Conservation (phyloP, 306 rosid genomes). For the Cyclanthera cordifolia region DNA sequence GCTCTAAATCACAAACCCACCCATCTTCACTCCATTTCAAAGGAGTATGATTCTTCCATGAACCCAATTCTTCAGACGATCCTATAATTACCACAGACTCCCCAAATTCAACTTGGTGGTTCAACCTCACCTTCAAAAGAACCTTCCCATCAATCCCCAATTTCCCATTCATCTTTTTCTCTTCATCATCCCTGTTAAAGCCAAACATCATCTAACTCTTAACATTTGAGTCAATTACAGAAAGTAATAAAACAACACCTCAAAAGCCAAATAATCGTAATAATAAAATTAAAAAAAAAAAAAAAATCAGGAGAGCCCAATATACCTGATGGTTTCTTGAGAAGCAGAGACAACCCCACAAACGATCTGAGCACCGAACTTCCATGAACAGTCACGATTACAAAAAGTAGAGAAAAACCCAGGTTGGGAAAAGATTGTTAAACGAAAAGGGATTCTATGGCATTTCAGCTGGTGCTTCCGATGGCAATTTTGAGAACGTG, state of each 20-base stretch:
- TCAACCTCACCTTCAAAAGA: conserved; percentile 41
- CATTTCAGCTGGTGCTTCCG: neutral
- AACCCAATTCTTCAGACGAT: conserved; percentile 59
- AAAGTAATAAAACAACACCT: neutral
- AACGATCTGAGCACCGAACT: neutral
- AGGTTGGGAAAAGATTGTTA: neutral
- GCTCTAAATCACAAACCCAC: conserved; percentile 62
- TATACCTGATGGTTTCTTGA: neutral
- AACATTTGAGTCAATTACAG: neutral
- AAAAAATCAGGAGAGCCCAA: neutral
- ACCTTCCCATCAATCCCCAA: conserved; percentile 26
- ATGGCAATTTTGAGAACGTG: neutral
- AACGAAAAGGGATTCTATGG: neutral
- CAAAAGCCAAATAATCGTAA: neutral
- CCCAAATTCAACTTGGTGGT: conserved; percentile 78
- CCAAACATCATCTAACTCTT: neutral
- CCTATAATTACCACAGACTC: conserved; percentile 64
- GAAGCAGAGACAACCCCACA: conserved; percentile 10
- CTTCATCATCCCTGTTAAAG: conserved; percentile 33
- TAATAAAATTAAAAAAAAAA: too few relatives aligned
- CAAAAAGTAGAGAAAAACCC: neutral
- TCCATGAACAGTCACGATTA: neutral
- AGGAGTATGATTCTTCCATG: conserved; percentile 56
- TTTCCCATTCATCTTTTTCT: conserved; percentile 18
- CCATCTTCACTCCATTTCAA: conserved; percentile 64